Evolutionary conservation across 2,329 filamentous ascomycete genomes (phyloP), one percentile per base, ranked within the genome.

Genomic region (Ceratocystis harringtonii): DNA sequence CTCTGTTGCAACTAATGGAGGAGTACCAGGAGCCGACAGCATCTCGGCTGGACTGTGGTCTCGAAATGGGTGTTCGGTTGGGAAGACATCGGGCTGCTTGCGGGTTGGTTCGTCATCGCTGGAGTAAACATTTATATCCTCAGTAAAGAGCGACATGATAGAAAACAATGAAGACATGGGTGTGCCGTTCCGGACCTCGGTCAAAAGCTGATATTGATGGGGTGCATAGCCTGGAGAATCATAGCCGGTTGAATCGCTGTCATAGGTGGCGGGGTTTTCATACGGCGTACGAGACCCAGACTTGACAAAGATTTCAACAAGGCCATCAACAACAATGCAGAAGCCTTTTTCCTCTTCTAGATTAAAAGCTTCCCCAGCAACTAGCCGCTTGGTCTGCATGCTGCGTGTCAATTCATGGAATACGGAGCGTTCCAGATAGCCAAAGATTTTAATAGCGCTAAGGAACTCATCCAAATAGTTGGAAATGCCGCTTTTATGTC

Each of bases 81-180:
- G 48, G 36, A 67, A 67, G 6, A 36, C 15, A 22, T 48, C 22
- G 2, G 63, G 25, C n/a, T 57, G 41, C 32, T 65, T 66, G 6
- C 61, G 19, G 10, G 45, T 12, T 2, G 72, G 69, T 0, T 76
- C 72, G n/a, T 86, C 82, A 3, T 89, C 85, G n/a, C 87, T 84
- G 0, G 86, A 83, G 25, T 85, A 84, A 43, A 99, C 78, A 69
- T 89, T 88, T 64, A 99, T 85, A 71, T 96, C 92, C 74, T 99
- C 94, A 2, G 94, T 99, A 72, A 99, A 99, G 0, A 99, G 79
- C 1, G 92, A 95, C 76, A 99, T 84, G 70, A 99, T 96, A 0
- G 94, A 97, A 75, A 99, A 99, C 1, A 99, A 77, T 0, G 94
- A 99, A 4, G 94, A 99, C 92, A 99, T 96, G 0, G 95, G 92